These are phyloP conservation scores for Neolentinus lepideus DNA, from an alignment of 1,284 basidiomycete species.

Conservation along the genomic window DNA sequence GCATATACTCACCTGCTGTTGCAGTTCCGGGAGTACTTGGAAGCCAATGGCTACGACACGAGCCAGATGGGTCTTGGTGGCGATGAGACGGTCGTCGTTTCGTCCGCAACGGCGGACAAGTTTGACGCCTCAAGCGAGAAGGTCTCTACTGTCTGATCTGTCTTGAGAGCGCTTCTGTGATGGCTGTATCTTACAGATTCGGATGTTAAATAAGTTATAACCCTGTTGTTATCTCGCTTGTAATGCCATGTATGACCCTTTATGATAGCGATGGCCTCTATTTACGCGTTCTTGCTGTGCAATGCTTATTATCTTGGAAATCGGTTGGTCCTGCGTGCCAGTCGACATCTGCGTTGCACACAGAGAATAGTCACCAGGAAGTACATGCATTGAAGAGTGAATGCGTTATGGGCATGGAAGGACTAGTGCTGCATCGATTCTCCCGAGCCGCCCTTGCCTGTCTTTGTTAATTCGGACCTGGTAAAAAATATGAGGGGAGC, in stretches of 20 bases:
- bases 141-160: neutral
- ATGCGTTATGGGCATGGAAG: neutral
- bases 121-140: neutral
- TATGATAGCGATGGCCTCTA: too few species aligned
- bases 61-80: conserved; percentile 50
- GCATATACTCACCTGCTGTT: neutral
- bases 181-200: neutral
- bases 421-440: conserved; percentile 53
- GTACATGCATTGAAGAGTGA: neutral
- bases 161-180: neutral
- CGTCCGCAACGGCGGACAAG: neutral
- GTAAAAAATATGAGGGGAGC: neutral
- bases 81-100: conserved; percentile 11
- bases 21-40: conserved; percentile 80
- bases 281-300: neutral
- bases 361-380: too few species aligned
- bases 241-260: neutral
- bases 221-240: neutral
- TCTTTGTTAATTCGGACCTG: conserved; percentile 65
- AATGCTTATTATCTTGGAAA: too few species aligned
- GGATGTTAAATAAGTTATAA: neutral
- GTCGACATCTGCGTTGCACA: too few species aligned
- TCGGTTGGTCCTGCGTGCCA: too few species aligned
- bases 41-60: conserved; percentile 71
- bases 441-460: conserved; percentile 31